A percentile compares a stretch with the other conserved stretches of the same genome.
Evolutionary conservation across 2,329 filamentous ascomycete species (phyloP).

Genomic region (Phialophora chinensis): DNA sequence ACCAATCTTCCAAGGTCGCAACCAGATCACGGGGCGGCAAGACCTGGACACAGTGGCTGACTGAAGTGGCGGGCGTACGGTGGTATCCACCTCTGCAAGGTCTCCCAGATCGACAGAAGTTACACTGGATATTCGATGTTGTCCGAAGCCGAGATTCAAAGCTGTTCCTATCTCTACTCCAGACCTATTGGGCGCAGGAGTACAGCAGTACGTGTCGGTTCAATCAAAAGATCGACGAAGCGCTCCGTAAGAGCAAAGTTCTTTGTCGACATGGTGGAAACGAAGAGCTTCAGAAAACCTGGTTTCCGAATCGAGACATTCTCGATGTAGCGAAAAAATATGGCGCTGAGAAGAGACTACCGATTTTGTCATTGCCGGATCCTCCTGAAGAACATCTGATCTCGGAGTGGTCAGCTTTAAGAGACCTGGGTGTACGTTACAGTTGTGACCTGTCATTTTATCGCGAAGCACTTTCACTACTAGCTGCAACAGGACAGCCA

Average conservation of each 20-base stretch:
- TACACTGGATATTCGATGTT: constrained; percentile 26
- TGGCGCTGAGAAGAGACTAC: constrained; percentile 20
- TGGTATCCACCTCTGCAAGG: constrained; percentile 27
- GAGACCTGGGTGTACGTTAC: constrained; percentile 21
- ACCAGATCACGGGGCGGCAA: constrained; percentile 21
- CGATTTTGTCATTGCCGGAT: constrained; percentile 24
- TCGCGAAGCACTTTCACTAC: constrained; percentile 6
- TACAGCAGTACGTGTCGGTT: constrained; percentile 18
- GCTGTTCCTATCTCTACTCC: constrained; percentile 22
- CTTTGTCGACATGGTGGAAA: constrained; percentile 14
- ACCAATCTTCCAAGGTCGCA: constrained; percentile 24
- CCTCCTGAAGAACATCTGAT: constrained; percentile 12
- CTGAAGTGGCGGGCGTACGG: constrained; percentile 26
- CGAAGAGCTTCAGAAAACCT: constrained; percentile 22
- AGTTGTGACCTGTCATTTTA: constrained; percentile 21
- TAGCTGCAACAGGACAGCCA: constrained; percentile 11
- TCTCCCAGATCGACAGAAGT: constrained; percentile 6
- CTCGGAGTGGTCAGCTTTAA: constrained; percentile 25
- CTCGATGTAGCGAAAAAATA: constrained; percentile 18
- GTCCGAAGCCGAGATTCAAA: constrained; percentile 15
- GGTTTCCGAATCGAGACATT: constrained; percentile 24
- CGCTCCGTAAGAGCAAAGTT: constrained; percentile 13
- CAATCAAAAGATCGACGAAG: constrained; percentile 13
- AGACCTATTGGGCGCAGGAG: constrained; percentile 22
- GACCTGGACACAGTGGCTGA: constrained; percentile 28